A percentile compares a stretch with the other conserved stretches of the same genome.
phyloP scores from a whole-genome alignment of 768 basidiomycete species.

The Hygrophoropsis aurantiaca region DNA sequence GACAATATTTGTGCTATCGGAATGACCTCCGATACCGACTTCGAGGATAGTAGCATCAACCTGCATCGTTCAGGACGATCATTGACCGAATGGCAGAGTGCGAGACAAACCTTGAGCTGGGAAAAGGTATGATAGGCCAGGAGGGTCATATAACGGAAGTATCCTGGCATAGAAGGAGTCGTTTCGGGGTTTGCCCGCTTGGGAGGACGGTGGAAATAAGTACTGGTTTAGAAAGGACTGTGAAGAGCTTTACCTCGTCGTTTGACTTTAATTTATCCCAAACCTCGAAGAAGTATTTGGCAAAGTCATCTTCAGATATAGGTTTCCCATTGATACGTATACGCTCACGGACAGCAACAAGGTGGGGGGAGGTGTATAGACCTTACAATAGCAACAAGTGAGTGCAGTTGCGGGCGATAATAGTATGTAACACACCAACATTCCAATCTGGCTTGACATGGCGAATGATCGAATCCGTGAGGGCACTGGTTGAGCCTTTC shows the following conservation, averaged over 20 bases:
- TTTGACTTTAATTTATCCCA: constrained; percentile 82
- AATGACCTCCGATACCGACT: constrained; percentile 92
- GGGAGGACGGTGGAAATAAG: background rate
- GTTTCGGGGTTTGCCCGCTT: constrained; percentile 46
- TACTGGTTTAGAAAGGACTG: constrained; percentile 5
- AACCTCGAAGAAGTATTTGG: constrained; percentile 92
- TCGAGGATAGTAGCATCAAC: constrained; percentile 92
- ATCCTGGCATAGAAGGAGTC: constrained; percentile 78
- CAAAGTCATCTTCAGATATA: constrained; percentile 83
- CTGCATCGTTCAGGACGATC: constrained; percentile 17
- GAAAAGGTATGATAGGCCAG: constrained; percentile 91
- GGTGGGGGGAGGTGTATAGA: constrained; percentile 94
- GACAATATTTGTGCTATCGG: constrained; percentile 95
- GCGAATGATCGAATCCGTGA: constrained; percentile 84
- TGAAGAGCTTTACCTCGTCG: constrained; percentile 45
- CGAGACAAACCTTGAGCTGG: constrained; percentile 51
- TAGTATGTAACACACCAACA: constrained; percentile 56
- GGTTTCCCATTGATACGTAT: constrained; percentile 92
- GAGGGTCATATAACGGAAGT: constrained; percentile 92
- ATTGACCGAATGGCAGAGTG: background rate
- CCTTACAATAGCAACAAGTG: constrained; percentile 44
- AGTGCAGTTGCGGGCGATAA: background rate
- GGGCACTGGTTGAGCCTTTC: constrained; percentile 96
- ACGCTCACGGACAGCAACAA: constrained; percentile 93
- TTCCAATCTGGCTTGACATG: constrained; percentile 71